These are phyloP conservation scores for Monilinia fructigena DNA, from an alignment of 2,329 filamentous ascomycete species.

Conservation along the genomic window DNA sequence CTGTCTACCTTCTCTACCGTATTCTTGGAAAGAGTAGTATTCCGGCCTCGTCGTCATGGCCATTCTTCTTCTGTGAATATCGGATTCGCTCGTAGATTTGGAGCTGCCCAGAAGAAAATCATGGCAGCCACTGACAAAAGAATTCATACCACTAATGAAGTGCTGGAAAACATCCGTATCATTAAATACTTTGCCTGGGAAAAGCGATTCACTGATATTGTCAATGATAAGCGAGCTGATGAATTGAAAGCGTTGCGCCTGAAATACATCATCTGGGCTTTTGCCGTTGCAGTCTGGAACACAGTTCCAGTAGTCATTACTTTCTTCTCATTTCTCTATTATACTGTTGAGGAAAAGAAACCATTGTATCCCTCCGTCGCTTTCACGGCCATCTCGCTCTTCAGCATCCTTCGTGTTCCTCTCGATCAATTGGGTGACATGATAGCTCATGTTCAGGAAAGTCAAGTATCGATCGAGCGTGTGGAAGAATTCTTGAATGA, in stretches of 20 bases:
- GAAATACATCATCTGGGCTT: constrained; percentile 87
- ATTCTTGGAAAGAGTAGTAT: constrained; percentile 93
- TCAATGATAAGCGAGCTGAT: constrained; percentile 80
- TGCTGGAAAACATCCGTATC: constrained; percentile 94
- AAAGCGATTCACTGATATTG: constrained; percentile 78
- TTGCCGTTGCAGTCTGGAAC: constrained; percentile 93
- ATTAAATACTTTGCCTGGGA: constrained; percentile 99
- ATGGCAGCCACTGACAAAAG: constrained; percentile 91
- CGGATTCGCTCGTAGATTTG: constrained; percentile 80
- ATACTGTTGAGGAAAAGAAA: constrained; percentile 86
- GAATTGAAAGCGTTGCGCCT: constrained; percentile 78
- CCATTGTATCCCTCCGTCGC: constrained; percentile 87
- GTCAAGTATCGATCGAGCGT: constrained; percentile 94
- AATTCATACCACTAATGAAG: constrained; percentile 95
- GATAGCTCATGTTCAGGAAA: constrained; percentile 97
- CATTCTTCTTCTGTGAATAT: constrained; percentile 85
- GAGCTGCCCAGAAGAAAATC: constrained; percentile 83
- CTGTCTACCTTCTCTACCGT: constrained; percentile 77
- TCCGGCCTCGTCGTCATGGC: constrained; percentile 87
- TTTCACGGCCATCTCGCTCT: constrained; percentile 94
- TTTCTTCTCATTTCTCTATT: constrained; percentile 92
- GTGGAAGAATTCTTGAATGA: constrained; percentile 92
- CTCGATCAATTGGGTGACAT: constrained; percentile 96
- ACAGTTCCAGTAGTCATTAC: constrained; percentile 93
- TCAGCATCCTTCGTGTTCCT: constrained; percentile 88